phyloP scores from a whole-genome alignment of 1,284 basidiomycete genomes.

The Chalciporus sp. region DNA sequence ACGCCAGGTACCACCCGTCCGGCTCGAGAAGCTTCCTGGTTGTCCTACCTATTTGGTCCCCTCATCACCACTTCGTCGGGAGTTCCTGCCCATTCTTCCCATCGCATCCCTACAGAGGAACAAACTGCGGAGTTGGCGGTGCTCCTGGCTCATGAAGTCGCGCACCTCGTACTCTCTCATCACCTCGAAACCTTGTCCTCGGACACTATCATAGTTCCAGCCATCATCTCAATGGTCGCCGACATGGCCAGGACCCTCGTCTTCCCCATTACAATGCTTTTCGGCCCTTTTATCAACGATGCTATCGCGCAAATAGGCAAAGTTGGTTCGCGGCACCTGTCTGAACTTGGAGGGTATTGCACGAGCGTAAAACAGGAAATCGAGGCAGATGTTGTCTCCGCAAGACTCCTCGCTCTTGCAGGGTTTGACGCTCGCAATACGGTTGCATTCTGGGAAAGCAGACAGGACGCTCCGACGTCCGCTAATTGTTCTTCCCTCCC shows the following conservation, averaged over 20 bases:
- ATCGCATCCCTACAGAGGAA: slow-evolving; percentile 66
- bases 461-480: slow-evolving; percentile 35
- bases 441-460: slow-evolving; percentile 72
- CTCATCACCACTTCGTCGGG: slow-evolving; percentile 38
- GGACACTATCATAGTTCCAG: slow-evolving; percentile 79
- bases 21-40: slow-evolving; percentile 45
- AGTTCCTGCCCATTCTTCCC: slow-evolving; percentile 33
- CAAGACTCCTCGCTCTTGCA: slow-evolving; percentile 83
- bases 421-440: slow-evolving; percentile 82
- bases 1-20: slow-evolving; percentile 11
- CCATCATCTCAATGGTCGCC: slow-evolving; percentile 71
- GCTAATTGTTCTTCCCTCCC: slow-evolving; percentile 43
- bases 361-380: slow-evolving; percentile 79
- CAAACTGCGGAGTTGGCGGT: slow-evolving; percentile 85
- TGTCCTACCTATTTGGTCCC: slow-evolving; percentile 50
- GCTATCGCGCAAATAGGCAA: slow-evolving; percentile 81
- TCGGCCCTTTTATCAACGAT: slow-evolving; percentile 90
- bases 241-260: slow-evolving; percentile 77
- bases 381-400: slow-evolving; percentile 88
- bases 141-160: slow-evolving; percentile 85
- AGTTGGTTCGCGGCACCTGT: slow-evolving; percentile 72
- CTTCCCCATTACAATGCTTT: slow-evolving; percentile 86
- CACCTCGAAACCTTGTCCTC: slow-evolving; percentile 88
- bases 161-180: slow-evolving; percentile 85
- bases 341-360: slow-evolving; percentile 68